Evolutionary conservation across 2,329 filamentous ascomycete species (phyloP).

Genomic region (Stromatinia cepivora): DNA sequence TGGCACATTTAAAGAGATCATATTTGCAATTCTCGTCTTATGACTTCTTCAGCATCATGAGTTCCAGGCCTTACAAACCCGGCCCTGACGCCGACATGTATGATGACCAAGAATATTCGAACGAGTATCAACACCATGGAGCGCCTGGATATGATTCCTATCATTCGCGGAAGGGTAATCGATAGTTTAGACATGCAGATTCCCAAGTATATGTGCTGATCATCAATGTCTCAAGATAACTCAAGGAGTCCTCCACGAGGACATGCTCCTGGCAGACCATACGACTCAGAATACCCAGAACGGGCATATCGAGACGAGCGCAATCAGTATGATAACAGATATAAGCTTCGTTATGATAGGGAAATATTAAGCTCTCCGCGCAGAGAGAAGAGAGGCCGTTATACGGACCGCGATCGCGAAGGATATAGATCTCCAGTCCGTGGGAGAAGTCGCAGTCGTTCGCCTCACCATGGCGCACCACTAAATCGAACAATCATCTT

Average conservation of each 20-base stretch:
- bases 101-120: conserved; percentile 44
- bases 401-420: conserved; percentile 41
- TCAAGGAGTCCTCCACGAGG: conserved; percentile 37
- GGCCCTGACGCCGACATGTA: conserved; percentile 45
- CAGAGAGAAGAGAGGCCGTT: conserved; percentile 38
- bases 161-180: conserved; percentile 42
- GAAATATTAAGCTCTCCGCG: conserved; percentile 44
- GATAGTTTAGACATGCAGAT: conserved; percentile 37
- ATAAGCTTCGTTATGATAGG: conserved; percentile 44
- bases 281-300: conserved; percentile 29
- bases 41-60: conserved; percentile 8
- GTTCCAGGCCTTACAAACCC: conserved; percentile 20
- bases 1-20: background rate
- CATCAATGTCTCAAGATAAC: conserved; percentile 40
- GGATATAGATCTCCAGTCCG: conserved; percentile 39
- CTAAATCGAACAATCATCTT: conserved; percentile 56
- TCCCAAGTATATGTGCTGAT: conserved; percentile 40
- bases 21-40: background rate
- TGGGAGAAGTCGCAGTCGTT: conserved; percentile 38
- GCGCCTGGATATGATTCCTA: conserved; percentile 37
- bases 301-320: conserved; percentile 38
- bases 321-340: conserved; percentile 37
- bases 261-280: conserved; percentile 30
- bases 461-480: conserved; percentile 39
- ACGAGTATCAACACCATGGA: conserved; percentile 31